These are phyloP conservation scores for Plectosphaerella plurivora DNA, from an alignment of 2,329 filamentous ascomycete genomes.

Conservation along the genomic window DNA sequence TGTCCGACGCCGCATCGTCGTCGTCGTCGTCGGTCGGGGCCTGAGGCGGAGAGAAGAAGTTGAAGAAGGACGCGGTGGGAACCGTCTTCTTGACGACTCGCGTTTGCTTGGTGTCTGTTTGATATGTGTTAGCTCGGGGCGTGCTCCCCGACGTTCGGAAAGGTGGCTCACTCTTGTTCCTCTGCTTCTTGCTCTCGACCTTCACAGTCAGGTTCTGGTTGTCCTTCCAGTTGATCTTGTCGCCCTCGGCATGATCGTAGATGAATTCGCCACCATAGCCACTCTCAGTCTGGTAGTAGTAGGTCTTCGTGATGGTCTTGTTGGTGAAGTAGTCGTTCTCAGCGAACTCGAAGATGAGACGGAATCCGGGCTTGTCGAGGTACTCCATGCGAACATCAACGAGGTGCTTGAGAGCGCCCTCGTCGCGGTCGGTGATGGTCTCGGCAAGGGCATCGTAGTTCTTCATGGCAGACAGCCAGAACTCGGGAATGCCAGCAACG, in stretches of 20 bases:
- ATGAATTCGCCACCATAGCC: slow-evolving; percentile 99
- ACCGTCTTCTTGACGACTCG: slow-evolving; percentile 99
- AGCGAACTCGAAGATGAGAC: slow-evolving; percentile 93
- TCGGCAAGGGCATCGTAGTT: slow-evolving; percentile 96
- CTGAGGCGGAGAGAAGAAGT: slow-evolving; percentile 96
- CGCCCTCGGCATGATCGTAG: slow-evolving; percentile 97
- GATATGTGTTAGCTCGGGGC: slow-evolving; percentile 9
- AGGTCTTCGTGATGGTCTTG: slow-evolving; percentile 96
- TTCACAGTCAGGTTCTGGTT: slow-evolving; percentile 91
- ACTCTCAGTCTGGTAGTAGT: slow-evolving; percentile 98
- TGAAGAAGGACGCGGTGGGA: slow-evolving; percentile 97
- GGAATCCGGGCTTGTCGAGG: slow-evolving; percentile 96
- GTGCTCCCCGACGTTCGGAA: background rate
- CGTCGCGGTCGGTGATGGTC: slow-evolving; percentile 97
- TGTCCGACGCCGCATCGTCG: slow-evolving; percentile 77
- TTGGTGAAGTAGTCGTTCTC: slow-evolving; percentile 97
- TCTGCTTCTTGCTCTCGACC: slow-evolving; percentile 98
- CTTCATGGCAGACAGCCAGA: slow-evolving; percentile 99
- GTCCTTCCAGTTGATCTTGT: slow-evolving; percentile 95
- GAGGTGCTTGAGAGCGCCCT: slow-evolving; percentile 85
- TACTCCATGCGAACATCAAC: slow-evolving; percentile 98
- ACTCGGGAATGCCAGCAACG: slow-evolving; percentile 86
- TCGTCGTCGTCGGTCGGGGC: slow-evolving; percentile 70
- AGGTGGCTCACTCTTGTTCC: slow-evolving; percentile 83
- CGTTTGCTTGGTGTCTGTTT: slow-evolving; percentile 93